Evolutionary conservation across 306 rosid species (phyloP).

Genomic region (Castanopsis chinensis): DNA sequence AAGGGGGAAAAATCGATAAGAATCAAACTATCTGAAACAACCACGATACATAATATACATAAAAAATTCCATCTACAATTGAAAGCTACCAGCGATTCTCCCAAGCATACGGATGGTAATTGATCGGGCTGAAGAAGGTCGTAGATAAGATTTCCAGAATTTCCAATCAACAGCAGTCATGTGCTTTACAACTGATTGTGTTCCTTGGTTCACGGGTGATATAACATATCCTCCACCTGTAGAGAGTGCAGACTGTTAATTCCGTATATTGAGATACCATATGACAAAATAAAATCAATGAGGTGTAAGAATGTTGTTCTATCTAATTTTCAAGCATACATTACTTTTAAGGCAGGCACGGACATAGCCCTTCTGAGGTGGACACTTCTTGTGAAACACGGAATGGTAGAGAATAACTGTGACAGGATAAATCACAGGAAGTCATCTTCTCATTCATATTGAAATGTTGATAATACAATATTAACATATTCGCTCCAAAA

Average conservation of each 20-base stretch:
- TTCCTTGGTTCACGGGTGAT: slow-evolving; percentile 70
- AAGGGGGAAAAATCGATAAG: not conserved
- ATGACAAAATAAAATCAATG: slow-evolving; percentile 15
- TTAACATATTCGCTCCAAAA: not conserved
- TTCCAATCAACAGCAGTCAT: slow-evolving; percentile 96
- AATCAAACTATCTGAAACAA: not conserved
- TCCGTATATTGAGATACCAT: no score
- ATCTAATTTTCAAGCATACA: slow-evolving; percentile 36
- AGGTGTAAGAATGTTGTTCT: not conserved
- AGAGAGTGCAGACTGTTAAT: not conserved
- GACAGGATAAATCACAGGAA: slow-evolving; percentile 15
- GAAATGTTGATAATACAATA: not conserved
- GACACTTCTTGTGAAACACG: slow-evolving; percentile 67
- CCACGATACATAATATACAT: not conserved
- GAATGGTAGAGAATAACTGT: slow-evolving; percentile 82
- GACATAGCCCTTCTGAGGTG: slow-evolving; percentile 63
- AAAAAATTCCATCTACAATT: not conserved
- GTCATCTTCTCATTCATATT: not conserved
- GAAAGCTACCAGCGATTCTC: slow-evolving; percentile 63
- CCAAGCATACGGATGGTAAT: slow-evolving; percentile 81
- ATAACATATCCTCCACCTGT: slow-evolving; percentile 92
- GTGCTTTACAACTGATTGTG: slow-evolving; percentile 74
- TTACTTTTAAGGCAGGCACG: slow-evolving; percentile 98
- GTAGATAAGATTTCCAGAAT: slow-evolving; percentile 68
- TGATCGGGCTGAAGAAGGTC: slow-evolving; percentile 58